phyloP scores from a whole-genome alignment of 441 rosid species.

The Erodium trifolium region DNA sequence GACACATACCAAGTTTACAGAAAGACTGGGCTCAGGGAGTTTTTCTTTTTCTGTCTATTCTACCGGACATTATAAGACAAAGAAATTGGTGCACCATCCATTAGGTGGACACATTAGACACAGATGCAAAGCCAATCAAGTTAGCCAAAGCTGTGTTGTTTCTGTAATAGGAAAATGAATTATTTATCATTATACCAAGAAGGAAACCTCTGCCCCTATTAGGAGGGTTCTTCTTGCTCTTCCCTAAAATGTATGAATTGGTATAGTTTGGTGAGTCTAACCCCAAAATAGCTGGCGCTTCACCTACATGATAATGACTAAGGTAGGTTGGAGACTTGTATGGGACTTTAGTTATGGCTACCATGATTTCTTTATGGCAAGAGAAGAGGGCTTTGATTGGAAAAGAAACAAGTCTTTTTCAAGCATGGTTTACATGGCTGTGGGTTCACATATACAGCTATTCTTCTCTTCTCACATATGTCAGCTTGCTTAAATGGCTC shows the following conservation, averaged over 20 bases:
- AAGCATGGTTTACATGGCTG: slow-evolving; percentile 14
- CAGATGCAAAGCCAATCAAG: neutral
- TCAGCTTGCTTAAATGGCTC: neutral
- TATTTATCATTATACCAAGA: neutral
- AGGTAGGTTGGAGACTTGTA: neutral
- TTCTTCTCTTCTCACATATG: neutral
- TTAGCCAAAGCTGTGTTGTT: slow-evolving; percentile 2
- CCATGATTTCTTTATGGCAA: slow-evolving; percentile 11
- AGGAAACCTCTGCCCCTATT: neutral
- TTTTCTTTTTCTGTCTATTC: neutral
- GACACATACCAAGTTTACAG: neutral
- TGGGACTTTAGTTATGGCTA: slow-evolving; percentile 7
- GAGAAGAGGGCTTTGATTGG: neutral
- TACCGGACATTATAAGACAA: slow-evolving; percentile 2
- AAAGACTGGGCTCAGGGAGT: neutral
- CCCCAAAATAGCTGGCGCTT: slow-evolving; percentile 23
- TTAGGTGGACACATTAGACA: slow-evolving; percentile 14
- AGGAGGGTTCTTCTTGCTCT: neutral
- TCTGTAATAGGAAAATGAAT: neutral
- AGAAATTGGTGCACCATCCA: slow-evolving; percentile 15
- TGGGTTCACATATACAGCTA: slow-evolving; percentile 25
- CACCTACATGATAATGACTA: slow-evolving; percentile 16
- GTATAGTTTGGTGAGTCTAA: slow-evolving; percentile 15
- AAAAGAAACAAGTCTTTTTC: slow-evolving; percentile 16
- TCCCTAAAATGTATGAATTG: slow-evolving; percentile 5